Evolutionary conservation across 1,139 yeast genomes (phyloP), one percentile per base, ranked within the genome.

Genomic region (Yamadazyma triangularis): DNA sequence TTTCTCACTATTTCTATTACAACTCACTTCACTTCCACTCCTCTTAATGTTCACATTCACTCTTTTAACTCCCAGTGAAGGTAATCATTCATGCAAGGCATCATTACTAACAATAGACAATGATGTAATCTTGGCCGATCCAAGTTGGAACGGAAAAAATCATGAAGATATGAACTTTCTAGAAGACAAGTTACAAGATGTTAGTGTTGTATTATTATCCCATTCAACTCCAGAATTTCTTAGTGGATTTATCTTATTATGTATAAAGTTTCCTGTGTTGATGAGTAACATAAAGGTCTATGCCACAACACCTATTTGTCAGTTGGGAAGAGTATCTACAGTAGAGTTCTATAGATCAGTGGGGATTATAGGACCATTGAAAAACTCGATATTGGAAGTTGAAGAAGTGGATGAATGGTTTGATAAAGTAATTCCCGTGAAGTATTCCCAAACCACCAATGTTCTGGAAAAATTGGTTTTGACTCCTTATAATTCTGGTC

Each of bases 401-500:
- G 73, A 72, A 24, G 96, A 88, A 37, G 76, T 91, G 3, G 96
- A 89, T 43, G 76, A 73, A 31, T 77, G 85, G 43, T 87, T 86
- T 52, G 94, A 86, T 50, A 71, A 67, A 30, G 69, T 91, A 4
- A 67, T 58, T 2, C 64, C 83, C 0, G 61, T 91, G 32, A 91
- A 89, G 47, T 88, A 81, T 50, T 76, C 88, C 1, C 98, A 91
- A 53, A 73, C 87, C 2, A 65, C 78, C n/a, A 72, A 68, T 33
- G 58, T 80, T 34, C 67, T 74, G 33, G 87, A 83, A 15, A 59
- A 55, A 32, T 56, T 86, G 13, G 65, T 75, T 1, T 61, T 89
- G 11, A 81, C 95, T 0, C 95, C 97, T 0, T 80, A 80, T 45
- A 87, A 86, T 53, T 83, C 97, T 0, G 99, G 99, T 1, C 96